A percentile compares a stretch with the other conserved stretches of the same genome.
Conservation (phyloP, 2,329 filamentous ascomycete species). For the Teratosphaeria zuluensis region DNA sequence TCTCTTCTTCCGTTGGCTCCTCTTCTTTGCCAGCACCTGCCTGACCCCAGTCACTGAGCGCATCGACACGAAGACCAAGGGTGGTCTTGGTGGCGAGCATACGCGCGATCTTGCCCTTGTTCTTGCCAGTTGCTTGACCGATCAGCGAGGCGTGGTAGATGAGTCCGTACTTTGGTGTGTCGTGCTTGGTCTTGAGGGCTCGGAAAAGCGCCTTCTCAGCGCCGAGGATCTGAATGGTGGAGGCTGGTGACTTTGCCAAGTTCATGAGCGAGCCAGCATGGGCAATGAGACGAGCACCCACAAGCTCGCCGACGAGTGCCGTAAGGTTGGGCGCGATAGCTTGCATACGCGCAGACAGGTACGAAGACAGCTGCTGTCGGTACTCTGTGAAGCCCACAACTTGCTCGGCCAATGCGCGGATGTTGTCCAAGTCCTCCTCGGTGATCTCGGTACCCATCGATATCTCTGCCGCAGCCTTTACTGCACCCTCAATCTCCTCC, state of each 20-base stretch:
- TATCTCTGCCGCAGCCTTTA: constrained; percentile 91
- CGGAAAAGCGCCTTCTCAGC: constrained; percentile 98
- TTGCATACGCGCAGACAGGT: constrained; percentile 87
- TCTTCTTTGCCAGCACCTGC: constrained; percentile 53
- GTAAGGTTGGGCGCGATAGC: constrained; percentile 95
- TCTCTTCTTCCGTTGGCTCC: constrained; percentile 74
- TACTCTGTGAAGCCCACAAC: constrained; percentile 89
- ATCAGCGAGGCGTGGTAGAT: constrained; percentile 90
- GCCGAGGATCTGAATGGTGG: constrained; percentile 94
- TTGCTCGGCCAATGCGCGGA: constrained; percentile 82
- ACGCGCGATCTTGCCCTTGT: constrained; percentile 99
- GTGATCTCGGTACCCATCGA: constrained; percentile 98
- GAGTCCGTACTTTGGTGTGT: constrained; percentile 95
- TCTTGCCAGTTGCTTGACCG: constrained; percentile 91
- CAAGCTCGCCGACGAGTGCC: constrained; percentile 81
- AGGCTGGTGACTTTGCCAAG: constrained; percentile 88
- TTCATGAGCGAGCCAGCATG: constrained; percentile 91
- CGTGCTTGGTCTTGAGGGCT: constrained; percentile 97
- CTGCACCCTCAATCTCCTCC: constrained; percentile 82
- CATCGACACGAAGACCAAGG: constrained; percentile 85
- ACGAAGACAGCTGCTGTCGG: constrained; percentile 75
- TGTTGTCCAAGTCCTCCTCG: constrained; percentile 84
- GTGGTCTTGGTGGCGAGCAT: constrained; percentile 91
- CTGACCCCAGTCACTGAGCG: constrained; percentile 66
- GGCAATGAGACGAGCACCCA: constrained; percentile 88